Evolutionary conservation across 2,329 filamentous ascomycete genomes (phyloP).

Genomic region (Whalleya microplaca): DNA sequence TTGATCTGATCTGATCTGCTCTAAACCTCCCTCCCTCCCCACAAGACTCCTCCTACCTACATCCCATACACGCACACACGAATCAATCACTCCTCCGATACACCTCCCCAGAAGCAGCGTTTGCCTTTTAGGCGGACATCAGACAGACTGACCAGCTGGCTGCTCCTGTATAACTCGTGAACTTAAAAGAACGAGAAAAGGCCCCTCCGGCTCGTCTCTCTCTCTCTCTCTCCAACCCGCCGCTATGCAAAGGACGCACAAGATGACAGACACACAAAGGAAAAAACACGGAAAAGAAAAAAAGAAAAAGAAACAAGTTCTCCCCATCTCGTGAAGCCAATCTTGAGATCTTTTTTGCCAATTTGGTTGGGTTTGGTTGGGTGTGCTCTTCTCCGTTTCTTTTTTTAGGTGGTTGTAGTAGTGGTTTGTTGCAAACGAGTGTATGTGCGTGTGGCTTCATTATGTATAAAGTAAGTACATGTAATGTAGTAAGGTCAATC

Average conservation of each 20-base stretch:
- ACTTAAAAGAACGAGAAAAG: too few species aligned
- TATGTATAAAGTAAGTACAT: not conserved
- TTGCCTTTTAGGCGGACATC: too few species aligned
- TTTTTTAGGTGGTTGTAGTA: not conserved
- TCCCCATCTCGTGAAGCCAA: not conserved
- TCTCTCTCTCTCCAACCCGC: conserved; percentile 10
- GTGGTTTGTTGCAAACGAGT: not conserved
- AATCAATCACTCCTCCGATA: too few species aligned
- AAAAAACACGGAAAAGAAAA: conserved; percentile 10
- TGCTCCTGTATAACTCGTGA: too few species aligned
- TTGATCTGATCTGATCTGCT: too few species aligned
- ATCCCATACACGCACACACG: too few species aligned
- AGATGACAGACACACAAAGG: conserved; percentile 17
- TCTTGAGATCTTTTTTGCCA: not conserved
- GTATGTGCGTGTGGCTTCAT: not conserved
- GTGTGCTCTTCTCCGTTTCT: not conserved
- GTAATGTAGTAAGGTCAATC: too few species aligned
- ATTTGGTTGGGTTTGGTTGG: too few species aligned
- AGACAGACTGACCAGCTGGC: too few species aligned
- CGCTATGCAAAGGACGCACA: conserved; percentile 18
- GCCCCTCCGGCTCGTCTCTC: too few species aligned
- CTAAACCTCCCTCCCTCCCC: too few species aligned
- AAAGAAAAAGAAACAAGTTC: not conserved
- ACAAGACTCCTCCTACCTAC: too few species aligned
- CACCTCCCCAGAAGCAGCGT: not conserved